Percentiles rank a stretch among this genome's conserved stretches.
Conservation (phyloP, 306 rosid genomes). For the Quercus ilex region DNA sequence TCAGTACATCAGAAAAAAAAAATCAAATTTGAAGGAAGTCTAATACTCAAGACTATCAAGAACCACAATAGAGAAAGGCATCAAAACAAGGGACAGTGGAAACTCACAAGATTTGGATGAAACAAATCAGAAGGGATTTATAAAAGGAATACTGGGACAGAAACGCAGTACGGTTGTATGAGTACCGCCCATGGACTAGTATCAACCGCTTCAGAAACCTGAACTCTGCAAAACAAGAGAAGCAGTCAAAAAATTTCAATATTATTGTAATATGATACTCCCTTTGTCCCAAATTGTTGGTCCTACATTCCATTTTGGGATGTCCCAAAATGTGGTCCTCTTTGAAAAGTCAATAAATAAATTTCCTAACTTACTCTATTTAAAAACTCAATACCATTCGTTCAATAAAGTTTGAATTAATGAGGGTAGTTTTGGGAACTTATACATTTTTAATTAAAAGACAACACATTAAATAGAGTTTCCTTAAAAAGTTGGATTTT, state of each 20-base stretch:
- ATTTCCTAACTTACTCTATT: too few species aligned
- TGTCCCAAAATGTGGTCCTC: too few species aligned
- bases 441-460: too few species aligned
- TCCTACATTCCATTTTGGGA: too few species aligned
- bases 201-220: slow-evolving; percentile 85
- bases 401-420: too few species aligned
- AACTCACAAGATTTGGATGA: slow-evolving; percentile 98
- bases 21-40: slow-evolving; percentile 11
- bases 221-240: slow-evolving; percentile 72
- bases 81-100: slow-evolving; percentile 4
- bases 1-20: slow-evolving; percentile 34
- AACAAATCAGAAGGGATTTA: slow-evolving; percentile 85
- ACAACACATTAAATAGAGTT: too few species aligned
- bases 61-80: background rate
- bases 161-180: slow-evolving; percentile 97
- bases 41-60: background rate
- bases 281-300: too few species aligned
- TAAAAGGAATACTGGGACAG: slow-evolving; percentile 97
- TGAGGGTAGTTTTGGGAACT: too few species aligned
- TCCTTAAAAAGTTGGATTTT: too few species aligned
- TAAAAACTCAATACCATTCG: too few species aligned
- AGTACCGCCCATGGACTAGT: slow-evolving; percentile 98
- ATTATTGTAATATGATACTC: too few species aligned
- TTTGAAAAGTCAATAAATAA: too few species aligned
- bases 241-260: slow-evolving; percentile 10